Conservation (phyloP, 192 early-diverging fungal genomes). For the Coemansia sp. region DNA sequence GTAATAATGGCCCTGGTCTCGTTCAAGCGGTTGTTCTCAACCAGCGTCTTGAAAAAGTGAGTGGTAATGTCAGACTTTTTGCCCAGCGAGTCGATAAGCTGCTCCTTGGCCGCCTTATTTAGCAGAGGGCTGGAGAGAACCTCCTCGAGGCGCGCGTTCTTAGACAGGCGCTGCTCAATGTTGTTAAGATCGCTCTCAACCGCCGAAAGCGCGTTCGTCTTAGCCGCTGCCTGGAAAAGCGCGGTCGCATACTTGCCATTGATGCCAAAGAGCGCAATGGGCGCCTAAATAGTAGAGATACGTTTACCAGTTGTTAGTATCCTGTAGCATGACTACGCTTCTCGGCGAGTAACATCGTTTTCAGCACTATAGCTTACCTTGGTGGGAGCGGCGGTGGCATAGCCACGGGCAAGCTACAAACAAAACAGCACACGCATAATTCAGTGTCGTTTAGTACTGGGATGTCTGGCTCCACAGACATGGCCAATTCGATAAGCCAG, state of each 20-base stretch:
- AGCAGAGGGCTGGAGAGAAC: conserved; percentile 87
- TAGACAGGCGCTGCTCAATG: conserved; percentile 64
- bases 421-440: not conserved
- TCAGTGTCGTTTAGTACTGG: not conserved
- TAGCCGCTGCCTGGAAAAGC: conserved; percentile 89
- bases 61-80: conserved; percentile 76
- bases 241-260: conserved; percentile 98
- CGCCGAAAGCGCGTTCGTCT: conserved; percentile 69
- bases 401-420: conserved; percentile 60
- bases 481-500: not conserved
- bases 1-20: conserved; percentile 79
- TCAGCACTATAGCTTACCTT: conserved; percentile 44
- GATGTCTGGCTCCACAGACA: not conserved
- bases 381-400: conserved; percentile 54
- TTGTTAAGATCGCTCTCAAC: conserved; percentile 83
- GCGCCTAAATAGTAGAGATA: conserved; percentile 56
- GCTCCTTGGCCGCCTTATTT: conserved; percentile 71
- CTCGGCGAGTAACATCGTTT: not conserved
- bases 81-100: conserved; percentile 66
- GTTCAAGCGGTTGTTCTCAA: conserved; percentile 92
- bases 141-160: conserved; percentile 68
- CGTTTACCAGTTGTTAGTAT: not conserved
- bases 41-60: conserved; percentile 89
- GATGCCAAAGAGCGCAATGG: conserved; percentile 84
- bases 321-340: not conserved